Percentiles rank a stretch among this genome's conserved stretches.
phyloP scores from a whole-genome alignment of 208 protist genomes.

The Porcisia deanei region DNA sequence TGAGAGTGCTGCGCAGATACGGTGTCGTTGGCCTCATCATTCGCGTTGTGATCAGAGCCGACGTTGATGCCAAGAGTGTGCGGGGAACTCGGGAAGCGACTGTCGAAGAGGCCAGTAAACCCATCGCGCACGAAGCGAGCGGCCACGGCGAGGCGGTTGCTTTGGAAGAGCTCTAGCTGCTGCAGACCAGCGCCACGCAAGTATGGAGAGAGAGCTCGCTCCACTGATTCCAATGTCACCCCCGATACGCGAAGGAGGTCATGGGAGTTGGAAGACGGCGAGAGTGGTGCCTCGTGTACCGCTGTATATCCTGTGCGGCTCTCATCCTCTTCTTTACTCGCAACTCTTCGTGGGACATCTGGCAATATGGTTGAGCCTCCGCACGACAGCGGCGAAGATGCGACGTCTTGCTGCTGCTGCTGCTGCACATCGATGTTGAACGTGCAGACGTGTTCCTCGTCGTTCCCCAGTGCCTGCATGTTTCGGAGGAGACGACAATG shows the following conservation, averaged over 20 bases:
- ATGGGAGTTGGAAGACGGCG: neutral
- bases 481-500: constrained; percentile 66
- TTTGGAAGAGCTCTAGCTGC: constrained; percentile 59
- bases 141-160: constrained; percentile 34
- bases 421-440: constrained; percentile 35
- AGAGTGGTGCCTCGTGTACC: neutral
- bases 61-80: neutral
- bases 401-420: constrained; percentile 1
- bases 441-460: constrained; percentile 41
- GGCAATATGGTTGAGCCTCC: neutral
- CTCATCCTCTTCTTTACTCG: neutral
- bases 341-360: neutral
- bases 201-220: constrained; percentile 42
- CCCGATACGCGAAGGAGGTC: neutral
- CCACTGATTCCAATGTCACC: constrained; percentile 33
- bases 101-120: constrained; percentile 18
- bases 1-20: neutral
- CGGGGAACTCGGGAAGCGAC: neutral
- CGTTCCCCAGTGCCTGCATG: constrained; percentile 35
- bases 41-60: neutral
- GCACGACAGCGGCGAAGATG: neutral
- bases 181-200: constrained; percentile 36
- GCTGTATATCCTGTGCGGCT: neutral
- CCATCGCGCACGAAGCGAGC: constrained; percentile 36
- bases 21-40: neutral